These are phyloP conservation scores for Aureobasidium sp. DNA, from an alignment of 2,329 filamentous ascomycete genomes.

Conservation along the genomic window DNA sequence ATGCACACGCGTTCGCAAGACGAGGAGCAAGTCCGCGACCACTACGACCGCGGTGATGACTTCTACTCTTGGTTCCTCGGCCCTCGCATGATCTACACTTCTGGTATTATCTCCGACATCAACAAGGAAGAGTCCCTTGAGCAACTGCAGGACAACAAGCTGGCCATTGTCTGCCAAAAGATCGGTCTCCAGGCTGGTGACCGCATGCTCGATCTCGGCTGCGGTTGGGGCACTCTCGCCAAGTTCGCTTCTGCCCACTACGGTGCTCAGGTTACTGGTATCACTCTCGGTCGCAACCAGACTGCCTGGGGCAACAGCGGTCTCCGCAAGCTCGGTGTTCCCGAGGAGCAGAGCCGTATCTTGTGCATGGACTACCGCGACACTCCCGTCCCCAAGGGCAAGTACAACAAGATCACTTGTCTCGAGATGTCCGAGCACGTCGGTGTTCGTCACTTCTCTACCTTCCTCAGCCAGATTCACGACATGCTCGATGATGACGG, in stretches of 20 bases:
- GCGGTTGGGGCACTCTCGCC: constrained; percentile 94
- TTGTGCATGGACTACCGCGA: constrained; percentile 97
- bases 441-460: constrained; percentile 76
- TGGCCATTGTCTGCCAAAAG: constrained; percentile 93
- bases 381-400: constrained; percentile 67
- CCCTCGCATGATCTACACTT: constrained; percentile 98
- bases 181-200: constrained; percentile 76
- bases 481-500: constrained; percentile 97
- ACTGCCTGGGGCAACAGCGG: constrained; percentile 93
- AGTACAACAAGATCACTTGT: constrained; percentile 92
- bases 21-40: constrained; percentile 93
- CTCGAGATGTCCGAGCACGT: constrained; percentile 99
- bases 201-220: constrained; percentile 85
- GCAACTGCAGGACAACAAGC: constrained; percentile 95
- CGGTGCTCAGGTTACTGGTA: constrained; percentile 73
- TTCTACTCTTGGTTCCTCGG: constrained; percentile 99
- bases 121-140: constrained; percentile 84
- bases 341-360: constrained; percentile 83
- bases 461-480: constrained; percentile 78
- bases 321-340: constrained; percentile 70
- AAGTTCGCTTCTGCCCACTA: constrained; percentile 91
- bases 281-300: constrained; percentile 93
- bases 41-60: constrained; percentile 97
- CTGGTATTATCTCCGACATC: constrained; percentile 83
- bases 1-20: constrained; percentile 92